Conservation (phyloP, 2,329 filamentous ascomycete species). For the Apiospora sp. region DNA sequence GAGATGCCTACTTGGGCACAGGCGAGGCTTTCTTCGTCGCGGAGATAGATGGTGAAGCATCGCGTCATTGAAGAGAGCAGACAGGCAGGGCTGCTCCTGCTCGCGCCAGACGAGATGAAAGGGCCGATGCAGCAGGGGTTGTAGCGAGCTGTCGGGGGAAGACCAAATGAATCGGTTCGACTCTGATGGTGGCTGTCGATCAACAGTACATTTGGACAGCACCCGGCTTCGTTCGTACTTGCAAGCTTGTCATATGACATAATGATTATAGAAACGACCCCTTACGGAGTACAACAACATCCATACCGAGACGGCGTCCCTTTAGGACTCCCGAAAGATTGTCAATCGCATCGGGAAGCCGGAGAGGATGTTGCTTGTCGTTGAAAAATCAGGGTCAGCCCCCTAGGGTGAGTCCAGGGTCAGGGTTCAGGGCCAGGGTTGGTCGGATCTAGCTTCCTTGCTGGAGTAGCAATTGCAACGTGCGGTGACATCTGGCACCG, state of each 20-base stretch:
- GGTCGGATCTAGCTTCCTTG: slow-evolving; percentile 16
- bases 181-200: neutral
- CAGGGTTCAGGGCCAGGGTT: neutral
- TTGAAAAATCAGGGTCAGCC: neutral
- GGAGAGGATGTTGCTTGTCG: neutral
- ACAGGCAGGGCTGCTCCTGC: neutral
- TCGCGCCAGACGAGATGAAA: neutral
- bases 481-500: neutral
- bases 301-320: neutral
- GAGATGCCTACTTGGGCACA: neutral
- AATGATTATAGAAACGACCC: neutral
- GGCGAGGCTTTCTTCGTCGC: neutral
- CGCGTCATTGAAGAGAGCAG: neutral
- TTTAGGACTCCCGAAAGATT: neutral
- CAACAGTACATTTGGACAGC: neutral
- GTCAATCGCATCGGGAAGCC: neutral
- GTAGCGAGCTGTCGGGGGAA: neutral
- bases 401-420: too few species aligned
- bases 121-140: neutral
- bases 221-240: neutral
- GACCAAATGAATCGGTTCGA: neutral
- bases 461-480: slow-evolving; percentile 9
- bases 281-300: neutral
- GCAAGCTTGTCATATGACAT: neutral
- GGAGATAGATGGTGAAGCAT: neutral